Base-by-base conservation (phyloP, 352 stramenopile species). In the Pythium aristosporum region DNA sequence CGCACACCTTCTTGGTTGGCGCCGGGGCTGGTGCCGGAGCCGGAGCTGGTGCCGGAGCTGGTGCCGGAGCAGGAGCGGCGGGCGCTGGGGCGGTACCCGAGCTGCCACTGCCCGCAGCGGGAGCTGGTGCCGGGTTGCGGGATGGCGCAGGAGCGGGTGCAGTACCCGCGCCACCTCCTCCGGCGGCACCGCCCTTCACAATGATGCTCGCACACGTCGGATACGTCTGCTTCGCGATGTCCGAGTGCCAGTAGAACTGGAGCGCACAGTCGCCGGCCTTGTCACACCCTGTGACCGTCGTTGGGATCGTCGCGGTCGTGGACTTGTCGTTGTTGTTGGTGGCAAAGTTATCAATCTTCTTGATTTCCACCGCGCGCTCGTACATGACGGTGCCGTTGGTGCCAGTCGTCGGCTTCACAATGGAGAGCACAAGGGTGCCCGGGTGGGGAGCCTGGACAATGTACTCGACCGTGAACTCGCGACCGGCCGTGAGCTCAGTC, bases 181-280 rank as follows among this genome's bases (percentile, higher is more conserved):
- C 52, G 20, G 34, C 57, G 18, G 55, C 61, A 7, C 69, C 68
- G 25, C 72, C 68, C 5, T 62, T 71, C 49, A 87, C 63, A 16
- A 75, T 67, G 49, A 87, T 82, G 47, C 81, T 76, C 2, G 77
- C 72, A 21, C 79, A 88, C 13, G 71, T 88, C 48, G 75, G 75
- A 48, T 88, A 88, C 49, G 77, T 88, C 57, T 88, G 77, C 37
- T 73, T 79, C 0, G 79, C 79, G 41, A 83, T 54, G 34, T 82
- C 77, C 44, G 77, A 86, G 67, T 88, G 69, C 77, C 77, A 88
- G 56, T 79, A 85, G 56, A 88, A 82, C 56, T 87, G 79, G 48
- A 88, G 60, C 9, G 72, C 79, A 21, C 79, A 88, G 47, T 78
- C 65, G 1, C 79, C 77, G 0, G 69, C 49, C 21, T 70, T 71